Conservation (phyloP, 805 yeast species). For the Spathaspora boniae region DNA sequence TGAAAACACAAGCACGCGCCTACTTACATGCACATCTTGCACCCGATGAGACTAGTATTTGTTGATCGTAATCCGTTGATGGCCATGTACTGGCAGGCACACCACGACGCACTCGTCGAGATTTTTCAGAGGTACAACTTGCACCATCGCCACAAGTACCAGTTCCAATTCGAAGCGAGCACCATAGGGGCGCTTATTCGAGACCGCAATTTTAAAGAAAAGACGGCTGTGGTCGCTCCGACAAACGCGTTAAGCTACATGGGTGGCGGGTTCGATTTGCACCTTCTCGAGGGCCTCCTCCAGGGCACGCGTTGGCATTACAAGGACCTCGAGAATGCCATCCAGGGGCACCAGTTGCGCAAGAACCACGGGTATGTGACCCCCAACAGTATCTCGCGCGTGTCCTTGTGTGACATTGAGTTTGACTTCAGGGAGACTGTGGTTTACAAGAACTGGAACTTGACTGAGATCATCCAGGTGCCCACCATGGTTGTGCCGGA, state of each 20-base stretch:
- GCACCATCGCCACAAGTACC: slow-evolving; percentile 2
- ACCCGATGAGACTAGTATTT: slow-evolving; percentile 8
- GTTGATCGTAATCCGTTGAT: slow-evolving; percentile 9
- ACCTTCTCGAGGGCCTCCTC: slow-evolving; percentile 14
- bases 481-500: slow-evolving; percentile 28
- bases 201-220: background rate
- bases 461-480: slow-evolving; percentile 10
- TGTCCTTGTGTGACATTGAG: slow-evolving; percentile 11
- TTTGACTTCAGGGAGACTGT: slow-evolving; percentile 8
- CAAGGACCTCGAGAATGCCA: slow-evolving; percentile 11
- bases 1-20: background rate
- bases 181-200: slow-evolving; percentile 5
- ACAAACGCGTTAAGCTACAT: slow-evolving; percentile 23
- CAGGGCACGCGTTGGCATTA: slow-evolving; percentile 10
- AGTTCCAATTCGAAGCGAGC: slow-evolving; percentile 4
- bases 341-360: slow-evolving; percentile 16
- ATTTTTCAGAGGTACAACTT: slow-evolving; percentile 1
- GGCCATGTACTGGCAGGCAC: slow-evolving; percentile 7
- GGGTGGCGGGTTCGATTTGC: slow-evolving; percentile 28
- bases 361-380: slow-evolving; percentile 18
- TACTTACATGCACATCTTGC: background rate
- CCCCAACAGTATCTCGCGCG: slow-evolving; percentile 11
- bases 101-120: slow-evolving; percentile 3
- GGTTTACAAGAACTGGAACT: slow-evolving; percentile 10
- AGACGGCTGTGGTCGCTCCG: slow-evolving; percentile 19